phyloP scores from a whole-genome alignment of 2,329 filamentous ascomycete genomes.

The Cladosporium cucumerinum region DNA sequence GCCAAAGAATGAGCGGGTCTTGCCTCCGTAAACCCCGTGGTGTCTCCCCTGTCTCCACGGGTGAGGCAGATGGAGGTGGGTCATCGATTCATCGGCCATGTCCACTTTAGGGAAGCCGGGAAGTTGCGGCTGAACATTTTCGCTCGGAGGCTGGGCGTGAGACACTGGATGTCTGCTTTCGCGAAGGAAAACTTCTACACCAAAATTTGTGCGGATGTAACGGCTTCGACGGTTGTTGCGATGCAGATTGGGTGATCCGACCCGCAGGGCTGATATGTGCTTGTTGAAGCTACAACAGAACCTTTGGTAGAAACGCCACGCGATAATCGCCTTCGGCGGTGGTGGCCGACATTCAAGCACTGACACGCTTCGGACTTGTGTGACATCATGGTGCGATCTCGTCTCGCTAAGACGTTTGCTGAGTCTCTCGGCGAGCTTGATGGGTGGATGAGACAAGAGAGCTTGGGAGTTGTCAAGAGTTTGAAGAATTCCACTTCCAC shows the following conservation, averaged over 20 bases:
- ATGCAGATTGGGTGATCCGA: not conserved
- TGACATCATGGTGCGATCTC: constrained; percentile 4
- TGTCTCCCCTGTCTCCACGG: constrained; percentile 13
- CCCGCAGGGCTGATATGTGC: constrained; percentile 3
- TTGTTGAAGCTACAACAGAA: not conserved
- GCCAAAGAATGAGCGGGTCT: not conserved
- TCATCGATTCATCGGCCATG: not conserved
- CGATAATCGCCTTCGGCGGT: not conserved
- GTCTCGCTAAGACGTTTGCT: constrained; percentile 8
- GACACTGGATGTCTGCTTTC: not conserved
- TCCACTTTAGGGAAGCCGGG: constrained; percentile 7
- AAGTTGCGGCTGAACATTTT: not conserved
- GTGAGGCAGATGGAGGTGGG: constrained; percentile 8
- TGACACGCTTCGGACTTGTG: constrained; percentile 2
- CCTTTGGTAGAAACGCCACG: not conserved
- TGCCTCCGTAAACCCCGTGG: constrained; percentile 2
- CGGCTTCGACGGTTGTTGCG: not conserved
- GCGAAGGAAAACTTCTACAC: not conserved
- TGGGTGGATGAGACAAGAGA: constrained; percentile 10
- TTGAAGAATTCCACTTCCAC: not conserved
- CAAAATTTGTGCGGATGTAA: not conserved
- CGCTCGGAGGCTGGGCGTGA: not conserved
- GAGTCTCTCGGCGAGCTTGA: constrained; percentile 13
- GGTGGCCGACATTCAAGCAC: not conserved
- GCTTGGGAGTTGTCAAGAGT: constrained; percentile 14